Evolutionary conservation across 2,329 filamentous ascomycete species (phyloP), one percentile per base, ranked within the genome.

Genomic region (Penicillium sclerotigenum): DNA sequence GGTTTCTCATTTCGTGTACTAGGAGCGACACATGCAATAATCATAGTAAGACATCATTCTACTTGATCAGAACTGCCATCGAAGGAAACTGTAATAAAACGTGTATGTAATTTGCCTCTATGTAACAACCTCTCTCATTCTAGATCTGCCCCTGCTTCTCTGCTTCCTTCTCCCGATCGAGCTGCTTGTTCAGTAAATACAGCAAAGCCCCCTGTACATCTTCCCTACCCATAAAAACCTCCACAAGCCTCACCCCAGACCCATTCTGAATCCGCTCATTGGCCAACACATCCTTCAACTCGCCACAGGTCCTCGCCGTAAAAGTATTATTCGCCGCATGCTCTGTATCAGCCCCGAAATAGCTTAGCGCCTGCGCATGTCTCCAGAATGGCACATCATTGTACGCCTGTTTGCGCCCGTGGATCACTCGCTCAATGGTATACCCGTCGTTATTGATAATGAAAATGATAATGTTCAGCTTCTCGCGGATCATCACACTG

Each of bases 391-490:
- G 72, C n/a, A 80, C 74, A 29, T 85, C 81, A 53, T 86, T 86
- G 65, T 86, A 86, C 0, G 55, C 65, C 57, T 81, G 74, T 16
- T 79, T 73, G 18, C 77, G 71, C 8, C 83, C 83, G 59, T 85
- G 81, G 47, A 85, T 84, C 43, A 76, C 75, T 8, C 83, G 72
- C 71, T 85, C 83, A 47, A 85, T 82, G 0, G 82, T 83, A 60
- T 85, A 85, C 0, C 83, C 83, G 28, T 81, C 76, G 53, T 85
- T 86, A 63, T 85, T 85, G 61, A 85, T 78, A 9, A 85, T 65
- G 57, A 86, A 77, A 20, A 75, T 69, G 8, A 77, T 72, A 4
- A 81, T 75, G 36, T 81, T 74, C 22, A 83, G 73, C 4, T 77
- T 74, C 52, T 81, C 75, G 16, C 75, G 75, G 61, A 88, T 83